Evolutionary conservation across 441 rosid species (phyloP), one percentile per base, ranked within the genome.

Genomic region (Kokia cookei): DNA sequence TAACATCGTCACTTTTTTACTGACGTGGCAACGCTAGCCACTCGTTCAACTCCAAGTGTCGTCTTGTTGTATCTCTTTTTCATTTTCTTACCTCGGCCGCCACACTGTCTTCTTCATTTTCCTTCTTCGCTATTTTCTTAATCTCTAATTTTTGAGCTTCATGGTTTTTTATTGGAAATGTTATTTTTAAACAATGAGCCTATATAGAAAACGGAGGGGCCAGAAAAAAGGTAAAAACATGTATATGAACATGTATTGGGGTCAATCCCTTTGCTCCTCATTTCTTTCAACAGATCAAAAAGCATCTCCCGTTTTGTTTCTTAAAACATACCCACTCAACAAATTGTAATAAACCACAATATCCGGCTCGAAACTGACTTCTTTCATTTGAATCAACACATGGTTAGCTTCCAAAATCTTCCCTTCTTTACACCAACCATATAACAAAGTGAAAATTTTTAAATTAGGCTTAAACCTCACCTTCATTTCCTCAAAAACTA

Each of bases 361-460:
- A 80, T 94, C 98, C 0, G 94, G 93, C 78, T 89, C 93, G 65
- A 89, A 74, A 26, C 92, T 92, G 0, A 90, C 90, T 73, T 87
- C 97, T 73, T 83, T 93, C 90, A 94, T 92, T 84, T 91, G 97
- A 43, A 90, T 90, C 87, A 94, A 77, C 61, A 91, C 88, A 81
- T 86, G 77, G 71, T 81, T 92, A 73, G 97, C 97, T 86, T 94
- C 97, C 77, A 89, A 63, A 64, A 92, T 75, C 88, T 88, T 89
- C 76, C 97, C 96, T 84, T 92, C 93, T 54, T 83, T 85, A 70
- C 98, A 70, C 98, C 98, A 92, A 80, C 97, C 98, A 74, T 94
- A 86, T 79, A 94, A 77, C 86, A 94, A 80, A 8, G 86, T 94
- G 42, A 92, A 94, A 80, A 86, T 89, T 82, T 79, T 82, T 54